Percentiles rank a stretch among this genome's conserved stretches.
Conservation (phyloP, 805 yeast species). For the Brettanomyces nanus region DNA sequence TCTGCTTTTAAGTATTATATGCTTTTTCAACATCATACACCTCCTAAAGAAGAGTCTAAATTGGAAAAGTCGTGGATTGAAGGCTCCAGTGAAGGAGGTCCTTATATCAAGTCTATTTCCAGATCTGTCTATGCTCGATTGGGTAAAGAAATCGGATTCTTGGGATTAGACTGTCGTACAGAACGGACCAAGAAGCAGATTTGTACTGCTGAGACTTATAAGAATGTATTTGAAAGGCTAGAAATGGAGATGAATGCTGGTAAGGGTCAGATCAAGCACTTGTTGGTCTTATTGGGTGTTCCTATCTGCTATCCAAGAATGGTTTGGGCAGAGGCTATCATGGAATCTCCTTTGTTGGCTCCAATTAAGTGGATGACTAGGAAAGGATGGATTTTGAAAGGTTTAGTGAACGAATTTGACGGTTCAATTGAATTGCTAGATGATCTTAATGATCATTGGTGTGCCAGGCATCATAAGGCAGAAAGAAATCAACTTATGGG, state of each 20-base stretch:
- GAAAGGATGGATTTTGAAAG: constrained; percentile 55
- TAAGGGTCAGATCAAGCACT: constrained; percentile 58
- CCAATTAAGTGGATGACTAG: constrained; percentile 60
- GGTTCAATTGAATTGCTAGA: constrained; percentile 88
- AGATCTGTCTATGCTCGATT: constrained; percentile 67
- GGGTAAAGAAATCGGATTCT: constrained; percentile 63
- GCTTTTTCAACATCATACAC: constrained; percentile 83
- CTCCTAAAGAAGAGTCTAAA: constrained; percentile 34
- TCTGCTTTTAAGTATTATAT: constrained; percentile 79
- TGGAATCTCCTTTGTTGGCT: constrained; percentile 50
- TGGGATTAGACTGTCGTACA: constrained; percentile 89
- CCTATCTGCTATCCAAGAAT: constrained; percentile 93
- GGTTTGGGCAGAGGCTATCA: constrained; percentile 79
- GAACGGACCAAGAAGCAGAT: constrained; percentile 66
- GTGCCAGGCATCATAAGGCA: constrained; percentile 74
- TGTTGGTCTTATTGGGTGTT: constrained; percentile 81
- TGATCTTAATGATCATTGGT: constrained; percentile 96
- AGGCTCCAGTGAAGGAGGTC: constrained; percentile 45
- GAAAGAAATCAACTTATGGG: constrained; percentile 72
- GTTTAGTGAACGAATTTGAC: constrained; percentile 84
- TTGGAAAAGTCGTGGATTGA: constrained; percentile 55
- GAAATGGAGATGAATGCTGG: constrained; percentile 41
- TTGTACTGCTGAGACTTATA: constrained; percentile 48
- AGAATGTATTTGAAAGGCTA: constrained; percentile 51
- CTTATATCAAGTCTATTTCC: constrained; percentile 56